phyloP scores from a whole-genome alignment of 139 green algal species.

The Tetradesmus lagerheimii region DNA sequence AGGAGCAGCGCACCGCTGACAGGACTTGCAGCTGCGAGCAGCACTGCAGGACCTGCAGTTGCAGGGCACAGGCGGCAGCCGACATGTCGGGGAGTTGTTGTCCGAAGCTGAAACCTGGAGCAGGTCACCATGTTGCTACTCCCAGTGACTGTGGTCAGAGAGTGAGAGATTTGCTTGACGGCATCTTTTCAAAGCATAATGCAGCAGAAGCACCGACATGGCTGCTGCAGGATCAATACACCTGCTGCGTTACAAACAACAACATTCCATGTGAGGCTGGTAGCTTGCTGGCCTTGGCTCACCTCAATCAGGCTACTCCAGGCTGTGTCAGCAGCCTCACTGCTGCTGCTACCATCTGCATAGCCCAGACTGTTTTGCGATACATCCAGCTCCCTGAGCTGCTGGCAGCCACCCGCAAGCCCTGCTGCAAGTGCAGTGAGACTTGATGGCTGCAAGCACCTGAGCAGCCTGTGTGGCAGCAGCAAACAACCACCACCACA shows the following conservation, averaged over 20 bases:
- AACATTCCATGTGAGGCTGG: too few relatives aligned
- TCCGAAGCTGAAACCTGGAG: too few relatives aligned
- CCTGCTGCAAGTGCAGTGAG: background rate
- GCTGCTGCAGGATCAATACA: background rate
- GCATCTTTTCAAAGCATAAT: too few relatives aligned
- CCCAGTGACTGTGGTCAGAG: too few relatives aligned
- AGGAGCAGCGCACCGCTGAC: background rate
- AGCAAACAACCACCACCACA: background rate
- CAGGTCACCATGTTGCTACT: too few relatives aligned
- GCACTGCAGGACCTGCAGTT: background rate
- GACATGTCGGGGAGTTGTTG: too few relatives aligned
- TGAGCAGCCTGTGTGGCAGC: background rate
- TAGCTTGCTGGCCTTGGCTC: background rate
- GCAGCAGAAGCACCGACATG: too few relatives aligned
- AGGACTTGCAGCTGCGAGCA: slow-evolving; percentile 1
- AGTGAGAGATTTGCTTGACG: too few relatives aligned
- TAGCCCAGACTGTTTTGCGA: background rate
- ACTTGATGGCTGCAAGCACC: background rate
- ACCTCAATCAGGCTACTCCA: slow-evolving; percentile 18
- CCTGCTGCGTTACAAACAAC: too few relatives aligned
- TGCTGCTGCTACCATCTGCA: background rate
- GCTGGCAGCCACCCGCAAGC: background rate
- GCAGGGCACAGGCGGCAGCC: background rate
- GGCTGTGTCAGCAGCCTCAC: background rate
- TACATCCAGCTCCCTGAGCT: slow-evolving; percentile 14